Evolutionary conservation across 1,284 basidiomycete species (phyloP).

Genomic region (Sanghuangporus weigelae): DNA sequence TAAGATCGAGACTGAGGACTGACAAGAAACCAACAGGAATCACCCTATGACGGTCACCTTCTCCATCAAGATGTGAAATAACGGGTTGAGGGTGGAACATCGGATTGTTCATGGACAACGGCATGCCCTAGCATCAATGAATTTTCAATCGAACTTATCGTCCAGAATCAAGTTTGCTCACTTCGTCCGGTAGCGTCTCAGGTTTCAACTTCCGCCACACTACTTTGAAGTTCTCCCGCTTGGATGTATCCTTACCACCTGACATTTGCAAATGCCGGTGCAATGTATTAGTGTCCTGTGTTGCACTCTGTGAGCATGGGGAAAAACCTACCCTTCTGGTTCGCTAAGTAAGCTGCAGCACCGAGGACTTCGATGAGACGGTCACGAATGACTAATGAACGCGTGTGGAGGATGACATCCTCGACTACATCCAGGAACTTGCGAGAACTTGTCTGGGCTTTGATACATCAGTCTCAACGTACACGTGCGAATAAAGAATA

Average conservation of each 20-base stretch:
- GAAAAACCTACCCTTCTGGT: constrained; percentile 35
- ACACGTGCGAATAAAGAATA: background rate
- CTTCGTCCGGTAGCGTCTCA: constrained; percentile 39
- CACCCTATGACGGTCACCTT: constrained; percentile 6
- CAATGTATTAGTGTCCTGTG: background rate
- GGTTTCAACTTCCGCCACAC: constrained; percentile 16
- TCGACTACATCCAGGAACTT: constrained; percentile 75
- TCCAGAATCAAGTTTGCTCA: constrained; percentile 23
- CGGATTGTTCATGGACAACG: constrained; percentile 6
- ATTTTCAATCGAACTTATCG: background rate
- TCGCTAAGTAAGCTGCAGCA: constrained; percentile 62
- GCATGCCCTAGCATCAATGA: constrained; percentile 6
- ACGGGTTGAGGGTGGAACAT: constrained; percentile 9
- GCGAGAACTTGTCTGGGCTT: constrained; percentile 57
- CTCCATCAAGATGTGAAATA: background rate
- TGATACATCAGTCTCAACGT: background rate
- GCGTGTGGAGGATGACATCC: constrained; percentile 52
- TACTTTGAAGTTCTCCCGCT: constrained; percentile 8
- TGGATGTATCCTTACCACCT: constrained; percentile 12
- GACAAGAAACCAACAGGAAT: background rate
- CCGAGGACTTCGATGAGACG: constrained; percentile 66
- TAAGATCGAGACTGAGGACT: constrained; percentile 5
- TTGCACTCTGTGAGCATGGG: no score
- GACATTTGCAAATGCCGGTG: background rate
- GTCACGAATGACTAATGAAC: constrained; percentile 70